Evolutionary conservation across 1,284 basidiomycete genomes (phyloP), one percentile per base, ranked within the genome.

Genomic region (Papiliotrema flavescens): DNA sequence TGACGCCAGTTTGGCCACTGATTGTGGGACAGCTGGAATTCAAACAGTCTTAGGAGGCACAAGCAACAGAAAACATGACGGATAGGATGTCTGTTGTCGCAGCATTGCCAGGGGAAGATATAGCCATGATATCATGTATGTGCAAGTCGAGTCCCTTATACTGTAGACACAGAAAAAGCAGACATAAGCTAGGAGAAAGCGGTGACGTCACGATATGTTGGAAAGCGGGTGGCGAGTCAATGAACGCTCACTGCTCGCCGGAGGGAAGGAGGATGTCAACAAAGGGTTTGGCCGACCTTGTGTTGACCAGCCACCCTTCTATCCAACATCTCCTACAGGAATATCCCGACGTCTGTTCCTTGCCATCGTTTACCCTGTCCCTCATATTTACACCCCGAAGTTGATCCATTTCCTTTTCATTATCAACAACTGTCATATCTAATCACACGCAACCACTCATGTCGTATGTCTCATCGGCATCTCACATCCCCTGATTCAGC

Each of bases 1-100:
- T 47, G 28, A 47, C 32, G 23, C 7, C 59, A 65, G 67, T 69
- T 19, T 69, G 67, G 67, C 67, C 67, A 17, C 56, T 67, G 23
- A 67, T 69, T 35, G 54, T 69, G 42, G 53, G 59, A 43, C 65
- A 67, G 55, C 61, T 69, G 44, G 51, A 53, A 26, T 53, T 53
- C 36, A 53, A 41, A 35, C 44, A 46, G 45, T 17, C 47, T 28
- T 40, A 26, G 42, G 6, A 5, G 6, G 28, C 6, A 6, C 28
- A 11, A 11, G 28, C 11, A 6, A 11, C 28, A 11, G 28, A 32
- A 11, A 32, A 11, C 5, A 5, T 32, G 11, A 5, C 5, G 28
- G 5, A 11, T 32, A 32, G 6, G 5, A 11, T 32, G 11, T 6
- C 11, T 32, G 28, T 32, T 32, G 28, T 32, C 28, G 11, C 11